Conservation (phyloP, 2,329 filamentous ascomycete genomes). For the Aureobasidium sp. region DNA sequence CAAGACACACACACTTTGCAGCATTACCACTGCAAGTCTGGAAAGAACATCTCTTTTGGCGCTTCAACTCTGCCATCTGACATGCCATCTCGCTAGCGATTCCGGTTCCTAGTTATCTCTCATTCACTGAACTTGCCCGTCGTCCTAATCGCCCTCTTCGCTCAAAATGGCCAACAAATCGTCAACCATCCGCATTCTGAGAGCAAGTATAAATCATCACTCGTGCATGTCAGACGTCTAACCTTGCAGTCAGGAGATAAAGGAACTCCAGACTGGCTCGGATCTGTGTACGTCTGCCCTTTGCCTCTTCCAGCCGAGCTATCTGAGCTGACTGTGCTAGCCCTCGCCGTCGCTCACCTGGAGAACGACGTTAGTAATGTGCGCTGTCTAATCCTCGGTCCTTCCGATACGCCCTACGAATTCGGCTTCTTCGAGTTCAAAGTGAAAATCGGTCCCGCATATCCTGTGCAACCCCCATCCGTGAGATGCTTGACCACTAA, state of each 20-base stretch:
- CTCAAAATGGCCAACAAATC: conserved; percentile 71
- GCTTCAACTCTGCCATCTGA: conserved; percentile 9
- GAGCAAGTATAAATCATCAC: conserved; percentile 47
- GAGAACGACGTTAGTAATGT: conserved; percentile 87
- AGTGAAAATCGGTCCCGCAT: conserved; percentile 53
- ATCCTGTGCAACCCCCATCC: conserved; percentile 60
- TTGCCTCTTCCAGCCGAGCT: neutral
- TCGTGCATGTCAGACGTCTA: neutral
- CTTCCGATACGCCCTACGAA: conserved; percentile 91
- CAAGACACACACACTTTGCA: neutral
- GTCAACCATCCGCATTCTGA: conserved; percentile 79
- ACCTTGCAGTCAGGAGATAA: conserved; percentile 60
- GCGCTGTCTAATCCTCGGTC: conserved; percentile 81
- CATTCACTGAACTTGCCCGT: neutral
- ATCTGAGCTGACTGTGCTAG: conserved; percentile 36
- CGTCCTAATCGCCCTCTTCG: no score
- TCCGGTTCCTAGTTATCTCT: neutral
- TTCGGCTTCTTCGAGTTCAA: conserved; percentile 92
- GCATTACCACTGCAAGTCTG: neutral
- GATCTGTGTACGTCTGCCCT: conserved; percentile 64
- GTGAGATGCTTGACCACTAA: conserved; percentile 78
- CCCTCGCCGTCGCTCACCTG: conserved; percentile 77
- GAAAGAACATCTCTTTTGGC: neutral
- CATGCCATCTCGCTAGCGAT: neutral
- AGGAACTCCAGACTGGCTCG: conserved; percentile 72